phyloP scores from a whole-genome alignment of 495 filamentous ascomycete genomes.

The Jackrogersella multiformis region DNA sequence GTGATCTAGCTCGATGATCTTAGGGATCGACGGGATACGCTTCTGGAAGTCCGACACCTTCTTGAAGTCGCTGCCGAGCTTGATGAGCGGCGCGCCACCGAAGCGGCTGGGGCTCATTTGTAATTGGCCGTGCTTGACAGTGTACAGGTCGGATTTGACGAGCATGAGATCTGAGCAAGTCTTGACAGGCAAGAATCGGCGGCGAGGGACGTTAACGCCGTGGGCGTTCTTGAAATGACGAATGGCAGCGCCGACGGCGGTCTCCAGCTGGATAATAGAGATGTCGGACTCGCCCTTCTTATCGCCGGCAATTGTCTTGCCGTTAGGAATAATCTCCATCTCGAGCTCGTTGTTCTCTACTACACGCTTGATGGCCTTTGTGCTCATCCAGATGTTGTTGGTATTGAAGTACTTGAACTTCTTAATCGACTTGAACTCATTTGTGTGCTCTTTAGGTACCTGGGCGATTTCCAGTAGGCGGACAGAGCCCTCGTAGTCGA shows the following conservation, averaged over 20 bases:
- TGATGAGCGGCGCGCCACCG: conserved; percentile 98
- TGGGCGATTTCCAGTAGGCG: conserved; percentile 98
- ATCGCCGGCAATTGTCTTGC: conserved; percentile 96
- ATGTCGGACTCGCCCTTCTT: conserved; percentile 99
- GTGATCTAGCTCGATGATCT: conserved; percentile 97
- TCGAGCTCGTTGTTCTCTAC: conserved; percentile 98
- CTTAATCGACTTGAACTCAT: conserved; percentile 99
- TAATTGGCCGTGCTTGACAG: conserved; percentile 98
- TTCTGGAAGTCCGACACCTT: conserved; percentile 99
- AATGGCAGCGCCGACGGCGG: conserved; percentile 96
- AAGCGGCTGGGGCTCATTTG: conserved; percentile 96
- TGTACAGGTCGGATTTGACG: conserved; percentile 99
- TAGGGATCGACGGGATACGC: conserved; percentile 93
- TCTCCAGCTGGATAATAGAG: conserved; percentile 97
- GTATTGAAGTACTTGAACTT: conserved; percentile 99
- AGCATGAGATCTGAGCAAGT: conserved; percentile 99
- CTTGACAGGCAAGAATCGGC: conserved; percentile 99
- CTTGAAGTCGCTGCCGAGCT: conserved; percentile 99
- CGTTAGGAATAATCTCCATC: conserved; percentile 99
- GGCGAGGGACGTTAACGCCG: conserved; percentile 97
- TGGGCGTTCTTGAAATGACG: conserved; percentile 98
- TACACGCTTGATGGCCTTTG: conserved; percentile 96
- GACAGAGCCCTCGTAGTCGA: conserved; percentile 96
- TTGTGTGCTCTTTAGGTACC: conserved; percentile 99
- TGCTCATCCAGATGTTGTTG: conserved; percentile 99